A percentile compares a stretch with the other conserved stretches of the same genome.
These are phyloP conservation scores for Ceratobasidium theobromae DNA, from an alignment of 1,284 basidiomycete genomes.

Conservation along the genomic window DNA sequence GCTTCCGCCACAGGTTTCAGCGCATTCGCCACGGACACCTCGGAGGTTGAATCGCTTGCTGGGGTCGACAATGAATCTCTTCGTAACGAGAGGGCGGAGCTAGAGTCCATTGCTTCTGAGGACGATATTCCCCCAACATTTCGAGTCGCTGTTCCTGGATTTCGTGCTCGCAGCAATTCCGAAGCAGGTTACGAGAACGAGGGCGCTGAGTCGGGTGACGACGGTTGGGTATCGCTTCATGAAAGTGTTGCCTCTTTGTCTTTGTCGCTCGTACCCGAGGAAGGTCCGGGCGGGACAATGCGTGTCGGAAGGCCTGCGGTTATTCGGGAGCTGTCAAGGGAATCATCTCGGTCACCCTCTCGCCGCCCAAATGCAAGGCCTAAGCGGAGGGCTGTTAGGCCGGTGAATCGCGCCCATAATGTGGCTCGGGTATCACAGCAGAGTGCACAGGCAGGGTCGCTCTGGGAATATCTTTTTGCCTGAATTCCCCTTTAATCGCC, in stretches of 20 bases:
- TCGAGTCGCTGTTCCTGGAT: conserved; percentile 4
- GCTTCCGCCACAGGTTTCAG: conserved; percentile 33
- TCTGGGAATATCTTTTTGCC: conserved; percentile 31
- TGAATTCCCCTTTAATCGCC: too few species aligned
- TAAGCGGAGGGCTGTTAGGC: conserved; percentile 22
- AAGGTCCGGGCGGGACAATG: conserved; percentile 4
- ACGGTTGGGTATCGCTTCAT: conserved; percentile 19
- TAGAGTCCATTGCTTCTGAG: background rate
- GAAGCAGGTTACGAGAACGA: conserved; percentile 24
- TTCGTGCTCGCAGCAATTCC: background rate
- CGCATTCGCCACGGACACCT: conserved; percentile 34
- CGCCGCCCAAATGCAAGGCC: conserved; percentile 25
- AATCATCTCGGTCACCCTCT: conserved; percentile 29
- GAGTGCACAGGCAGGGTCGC: conserved; percentile 8
- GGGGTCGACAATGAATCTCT: conserved; percentile 19
- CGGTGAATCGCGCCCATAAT: background rate
- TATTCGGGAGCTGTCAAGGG: conserved; percentile 20
- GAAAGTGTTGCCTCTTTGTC: conserved; percentile 29
- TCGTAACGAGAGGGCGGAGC: conserved; percentile 6
- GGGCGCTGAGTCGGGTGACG: conserved; percentile 23
- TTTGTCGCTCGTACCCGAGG: conserved; percentile 6
- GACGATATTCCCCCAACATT: conserved; percentile 1
- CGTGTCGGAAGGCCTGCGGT: conserved; percentile 16
- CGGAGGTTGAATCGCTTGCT: conserved; percentile 33
- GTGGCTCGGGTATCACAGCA: background rate